These are phyloP conservation scores for Solidago caesia DNA, from an alignment of 129 eudicot species.

Conservation along the genomic window DNA sequence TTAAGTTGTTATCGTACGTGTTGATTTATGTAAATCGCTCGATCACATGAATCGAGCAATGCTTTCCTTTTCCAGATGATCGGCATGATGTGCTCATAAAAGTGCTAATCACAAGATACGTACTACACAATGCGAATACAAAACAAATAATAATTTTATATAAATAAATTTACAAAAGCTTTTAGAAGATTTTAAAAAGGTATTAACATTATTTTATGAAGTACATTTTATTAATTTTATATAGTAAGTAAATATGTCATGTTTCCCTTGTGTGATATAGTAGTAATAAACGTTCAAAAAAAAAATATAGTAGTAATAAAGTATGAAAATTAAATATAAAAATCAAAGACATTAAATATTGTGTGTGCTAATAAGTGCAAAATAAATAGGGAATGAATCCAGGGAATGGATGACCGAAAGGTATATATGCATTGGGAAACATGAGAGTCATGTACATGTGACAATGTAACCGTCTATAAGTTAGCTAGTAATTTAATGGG, in stretches of 20 bases:
- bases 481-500: no score
- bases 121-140: no score
- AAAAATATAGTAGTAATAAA: no score
- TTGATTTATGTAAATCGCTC: no score
- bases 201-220: background rate
- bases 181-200: background rate
- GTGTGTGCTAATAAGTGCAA: no score
- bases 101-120: background rate
- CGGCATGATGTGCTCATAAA: background rate
- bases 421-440: background rate
- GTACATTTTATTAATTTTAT: no score
- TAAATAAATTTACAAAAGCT: background rate
- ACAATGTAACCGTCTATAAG: background rate
- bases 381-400: background rate
- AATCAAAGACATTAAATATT: no score
- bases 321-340: no score
- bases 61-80: background rate
- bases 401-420: background rate
- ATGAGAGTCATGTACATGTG: background rate
- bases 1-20: no score
- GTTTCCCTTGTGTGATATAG: no score
- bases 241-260: no score
- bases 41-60: background rate
- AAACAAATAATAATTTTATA: background rate
- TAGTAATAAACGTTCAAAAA: no score